phyloP scores from a whole-genome alignment of 148 eudicot genomes.

The Mesembryanthemum crystallinum region DNA sequence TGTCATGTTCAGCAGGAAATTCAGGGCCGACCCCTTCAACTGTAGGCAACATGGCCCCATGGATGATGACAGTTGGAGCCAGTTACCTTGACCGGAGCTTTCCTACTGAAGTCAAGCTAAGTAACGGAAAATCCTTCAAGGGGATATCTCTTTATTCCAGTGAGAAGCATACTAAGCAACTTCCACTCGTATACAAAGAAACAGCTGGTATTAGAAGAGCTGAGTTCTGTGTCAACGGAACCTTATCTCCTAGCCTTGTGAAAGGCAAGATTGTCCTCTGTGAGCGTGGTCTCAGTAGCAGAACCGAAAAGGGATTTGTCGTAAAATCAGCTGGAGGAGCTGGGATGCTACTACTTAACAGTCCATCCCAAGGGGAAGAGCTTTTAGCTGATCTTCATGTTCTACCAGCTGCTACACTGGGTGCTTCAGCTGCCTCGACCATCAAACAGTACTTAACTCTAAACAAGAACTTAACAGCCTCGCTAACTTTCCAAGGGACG shows the following conservation, averaged over 20 bases:
- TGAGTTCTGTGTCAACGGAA: slow-evolving; percentile 41
- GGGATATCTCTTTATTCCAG: slow-evolving; percentile 55
- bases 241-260: slow-evolving; percentile 38
- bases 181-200: slow-evolving; percentile 44
- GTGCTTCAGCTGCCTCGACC: slow-evolving; percentile 41
- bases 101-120: slow-evolving; percentile 49
- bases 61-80: slow-evolving; percentile 71
- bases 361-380: slow-evolving; percentile 49
- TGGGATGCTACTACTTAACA: slow-evolving; percentile 61
- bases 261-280: slow-evolving; percentile 64
- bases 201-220: slow-evolving; percentile 48
- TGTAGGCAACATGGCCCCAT: slow-evolving; percentile 69
- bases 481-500: slow-evolving; percentile 46
- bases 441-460: slow-evolving; percentile 35
- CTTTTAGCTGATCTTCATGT: slow-evolving; percentile 64
- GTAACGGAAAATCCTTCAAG: slow-evolving; percentile 41
- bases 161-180: slow-evolving; percentile 36
- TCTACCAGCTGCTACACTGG: slow-evolving; percentile 53
- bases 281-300: slow-evolving; percentile 49
- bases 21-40: slow-evolving; percentile 60
- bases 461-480: slow-evolving; percentile 38
- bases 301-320: slow-evolving; percentile 50
- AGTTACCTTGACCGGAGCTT: slow-evolving; percentile 59
- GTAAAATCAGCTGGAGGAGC: slow-evolving; percentile 68
- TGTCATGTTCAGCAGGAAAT: slow-evolving; percentile 74